Evolutionary conservation across 2,329 filamentous ascomycete genomes (phyloP), one percentile per base, ranked within the genome.

Genomic region (Sporothrix phasma): DNA sequence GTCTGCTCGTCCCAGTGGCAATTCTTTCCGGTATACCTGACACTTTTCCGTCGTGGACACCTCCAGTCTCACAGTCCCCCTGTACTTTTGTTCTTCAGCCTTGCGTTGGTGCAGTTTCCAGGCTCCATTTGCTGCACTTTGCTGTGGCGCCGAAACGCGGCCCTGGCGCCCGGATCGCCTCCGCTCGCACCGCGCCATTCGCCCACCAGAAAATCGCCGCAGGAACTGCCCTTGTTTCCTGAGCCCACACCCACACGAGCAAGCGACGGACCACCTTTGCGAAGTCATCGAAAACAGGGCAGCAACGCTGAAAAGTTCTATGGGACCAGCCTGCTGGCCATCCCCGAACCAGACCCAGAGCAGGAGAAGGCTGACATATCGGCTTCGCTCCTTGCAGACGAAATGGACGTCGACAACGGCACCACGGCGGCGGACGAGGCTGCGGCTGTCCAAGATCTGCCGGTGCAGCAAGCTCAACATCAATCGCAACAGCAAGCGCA

Each of bases 391-490:
- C 64, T 62, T 46, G 62, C 54, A 15, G 54, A 64, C 64, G 61
- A 66, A 22, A 69, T 69, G 69, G 69, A 62, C 11, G 58, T 66
- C 24, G 67, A 67, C 64, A 66, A 59, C 65, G 66, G 56, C 10
- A 46, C 65, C 4, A 49, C 37, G 15, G 37, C 26, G 19, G 60
- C 13, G 3, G 37, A 19, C 26, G 45, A 62, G n/a, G 60, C 19
- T 4, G 46, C 53, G 4, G 34, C 43, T 8, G 26, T 34, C 15
- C 49, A 54, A 37, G 45, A 45, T n/a, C 47, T 31, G 17, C 26
- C n/a, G n/a, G 41, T 39, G 41, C 43, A 49, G 45, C 49, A 37
- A 19, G 39, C 17, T 13, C 39, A 39, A 31, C 39, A 34, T 4
- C 31, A 34, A 8, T n/a, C n/a, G n/a, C n/a, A n/a, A n/a, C n/a